Evolutionary conservation across 176 grass and related monocot species (phyloP).

Genomic region (Dactylis glomerata): DNA sequence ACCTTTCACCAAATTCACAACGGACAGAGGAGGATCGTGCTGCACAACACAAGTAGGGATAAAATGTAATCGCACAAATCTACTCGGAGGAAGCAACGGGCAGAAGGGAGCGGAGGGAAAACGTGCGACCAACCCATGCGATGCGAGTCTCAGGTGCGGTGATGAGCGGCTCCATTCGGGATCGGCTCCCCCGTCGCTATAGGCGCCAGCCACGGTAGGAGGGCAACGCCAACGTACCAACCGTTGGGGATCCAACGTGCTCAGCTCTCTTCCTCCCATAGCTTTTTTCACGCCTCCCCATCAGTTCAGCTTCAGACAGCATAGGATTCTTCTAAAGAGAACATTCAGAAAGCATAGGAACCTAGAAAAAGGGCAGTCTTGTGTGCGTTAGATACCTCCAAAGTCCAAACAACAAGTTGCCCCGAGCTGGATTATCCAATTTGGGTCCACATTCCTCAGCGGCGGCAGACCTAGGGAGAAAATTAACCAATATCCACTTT

Average conservation of each 20-base stretch:
- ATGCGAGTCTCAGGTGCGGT: neutral
- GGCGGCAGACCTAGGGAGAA: too few species aligned
- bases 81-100: neutral
- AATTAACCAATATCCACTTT: too few species aligned
- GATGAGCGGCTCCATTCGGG: neutral
- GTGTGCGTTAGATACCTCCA: neutral
- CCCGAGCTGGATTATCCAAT: neutral
- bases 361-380: neutral
- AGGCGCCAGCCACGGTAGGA: neutral
- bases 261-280: neutral
- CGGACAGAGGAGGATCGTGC: neutral
- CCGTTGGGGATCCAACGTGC: constrained; percentile 22
- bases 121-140: neutral
- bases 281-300: neutral
- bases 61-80: neutral
- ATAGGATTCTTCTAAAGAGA: constrained; percentile 3
- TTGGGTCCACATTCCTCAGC: neutral
- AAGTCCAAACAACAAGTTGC: neutral
- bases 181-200: constrained; percentile 31
- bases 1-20: neutral
- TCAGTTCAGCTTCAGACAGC: neutral
- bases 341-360: neutral
- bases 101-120: neutral
- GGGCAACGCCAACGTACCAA: constrained; percentile 29
- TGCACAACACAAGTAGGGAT: neutral